phyloP scores from a whole-genome alignment of 768 basidiomycete species.

The Cystobasidiopsis lactophilus region DNA sequence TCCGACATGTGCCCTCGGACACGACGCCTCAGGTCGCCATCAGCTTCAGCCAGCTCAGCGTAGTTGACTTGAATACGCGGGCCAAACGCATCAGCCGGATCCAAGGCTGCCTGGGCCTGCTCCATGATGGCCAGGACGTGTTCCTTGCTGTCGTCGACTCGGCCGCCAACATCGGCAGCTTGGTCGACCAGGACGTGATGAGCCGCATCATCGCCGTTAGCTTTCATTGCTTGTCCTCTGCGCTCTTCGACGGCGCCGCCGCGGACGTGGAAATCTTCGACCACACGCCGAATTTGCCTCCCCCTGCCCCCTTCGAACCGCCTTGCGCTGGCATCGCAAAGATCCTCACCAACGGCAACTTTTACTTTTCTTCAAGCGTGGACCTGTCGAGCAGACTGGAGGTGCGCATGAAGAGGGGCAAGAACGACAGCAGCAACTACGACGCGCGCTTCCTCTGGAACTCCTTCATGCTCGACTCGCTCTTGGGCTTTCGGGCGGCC shows the following conservation, averaged over 20 bases:
- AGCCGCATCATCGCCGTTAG: constrained; percentile 68
- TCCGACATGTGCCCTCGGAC: no score
- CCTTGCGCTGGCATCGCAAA: constrained; percentile 76
- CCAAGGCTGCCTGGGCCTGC: constrained; percentile 5
- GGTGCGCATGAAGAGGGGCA: constrained; percentile 32
- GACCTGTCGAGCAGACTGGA: constrained; percentile 69
- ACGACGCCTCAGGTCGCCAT: no score
- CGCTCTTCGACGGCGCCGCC: constrained; percentile 59
- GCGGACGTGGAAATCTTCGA: no score
- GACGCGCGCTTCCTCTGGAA: constrained; percentile 91
- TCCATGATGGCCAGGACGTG: constrained; percentile 34
- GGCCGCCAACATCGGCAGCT: constrained; percentile 40
- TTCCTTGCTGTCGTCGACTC: constrained; percentile 66
- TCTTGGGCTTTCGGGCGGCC: constrained; percentile 68
- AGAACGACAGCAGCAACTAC: constrained; percentile 34
- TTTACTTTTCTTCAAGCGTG: constrained; percentile 79
- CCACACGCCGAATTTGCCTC: constrained; percentile 15
- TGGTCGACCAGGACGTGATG: constrained; percentile 37
- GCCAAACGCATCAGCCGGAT: neutral
- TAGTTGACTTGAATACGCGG: no score
- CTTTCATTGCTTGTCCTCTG: constrained; percentile 67
- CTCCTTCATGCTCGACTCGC: constrained; percentile 60
- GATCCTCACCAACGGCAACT: constrained; percentile 72
- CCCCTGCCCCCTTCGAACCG: constrained; percentile 51
- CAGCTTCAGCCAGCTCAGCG: no score